Evolutionary conservation across 305 asterid species (phyloP), one percentile per base, ranked within the genome.

Genomic region (Fraxinus paxiana): DNA sequence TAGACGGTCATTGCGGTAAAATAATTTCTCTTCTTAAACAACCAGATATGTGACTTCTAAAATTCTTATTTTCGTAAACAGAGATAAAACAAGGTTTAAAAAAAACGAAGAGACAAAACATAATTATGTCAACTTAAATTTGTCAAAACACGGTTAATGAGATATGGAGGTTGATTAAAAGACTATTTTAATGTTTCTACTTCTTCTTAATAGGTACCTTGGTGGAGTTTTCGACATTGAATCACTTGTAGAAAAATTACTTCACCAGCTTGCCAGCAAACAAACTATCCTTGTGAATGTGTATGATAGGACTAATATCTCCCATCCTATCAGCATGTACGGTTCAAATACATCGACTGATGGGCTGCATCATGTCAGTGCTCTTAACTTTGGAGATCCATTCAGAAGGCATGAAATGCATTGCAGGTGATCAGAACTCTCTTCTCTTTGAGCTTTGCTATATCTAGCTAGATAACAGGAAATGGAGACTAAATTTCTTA

Each of bases 181-280:
- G 43, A 10, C 31, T 48, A n/a, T 61, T 56, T 80, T 56, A 17
- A 76, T 37, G 22, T 87, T 72, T 80, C 43, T 22, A 38, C 34
- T 75, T 86, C 22, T 77, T 15, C 63, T 22, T 80, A 82, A 81
- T 89, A 96, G 99, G 94, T 96, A 96, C 83, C 93, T 96, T 67
- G 99, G 99, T 22, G 99, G 98, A 77, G 92, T 96, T 73, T 95
- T 96, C 82, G 99, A 96, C 83, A 87, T 94, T 69, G 99, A 94
- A 84, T 96, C 99, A 56, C 96, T 96, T 18, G 98, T 96, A n/a
- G 99, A 96, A 87, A 96, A 96, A 88, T 88, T 96, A 77, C 99
- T 96, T 80, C 98, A 94, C 1, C 99, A 96, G 90, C 98, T 96
- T 81, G 98, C 99, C 33, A 92, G 99, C 90, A 92, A 94, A 80